Evolutionary conservation across 1,284 basidiomycete species (phyloP).

Genomic region (Amylostereum chailletii): DNA sequence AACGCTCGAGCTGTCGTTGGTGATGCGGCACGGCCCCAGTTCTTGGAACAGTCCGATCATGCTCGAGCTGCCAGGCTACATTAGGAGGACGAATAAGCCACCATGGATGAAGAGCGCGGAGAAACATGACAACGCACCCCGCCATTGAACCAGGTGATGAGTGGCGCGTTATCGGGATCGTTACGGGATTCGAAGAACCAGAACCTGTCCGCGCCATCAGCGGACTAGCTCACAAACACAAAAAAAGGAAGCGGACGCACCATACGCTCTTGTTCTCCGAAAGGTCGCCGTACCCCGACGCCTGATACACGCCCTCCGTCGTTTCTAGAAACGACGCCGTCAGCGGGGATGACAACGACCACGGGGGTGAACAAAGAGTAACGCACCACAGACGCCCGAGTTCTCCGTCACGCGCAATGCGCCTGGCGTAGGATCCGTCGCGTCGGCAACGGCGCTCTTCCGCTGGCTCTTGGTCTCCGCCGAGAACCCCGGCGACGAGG

Average conservation of each 20-base stretch:
- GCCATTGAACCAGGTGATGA: conserved; percentile 60
- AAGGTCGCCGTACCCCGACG: conserved; percentile 54
- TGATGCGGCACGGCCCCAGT: conserved; percentile 54
- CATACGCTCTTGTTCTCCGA: conserved; percentile 45
- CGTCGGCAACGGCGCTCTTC: not conserved
- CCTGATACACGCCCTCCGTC: conserved; percentile 46
- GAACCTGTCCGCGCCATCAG: conserved; percentile 32
- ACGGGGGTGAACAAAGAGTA: not conserved
- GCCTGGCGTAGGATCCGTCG: conserved; percentile 29
- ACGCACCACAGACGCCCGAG: conserved; percentile 41
- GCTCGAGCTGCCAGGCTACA: conserved; percentile 52
- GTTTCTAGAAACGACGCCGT: conserved; percentile 29
- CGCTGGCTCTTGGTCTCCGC: not conserved
- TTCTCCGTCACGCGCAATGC: conserved; percentile 43
- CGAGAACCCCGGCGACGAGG: not conserved
- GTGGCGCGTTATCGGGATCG: conserved; percentile 45
- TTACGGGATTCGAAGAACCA: conserved; percentile 63
- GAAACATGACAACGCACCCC: conserved; percentile 32
- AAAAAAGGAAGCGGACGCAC: conserved; percentile 20
- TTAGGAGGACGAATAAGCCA: not conserved
- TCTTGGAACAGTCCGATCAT: conserved; percentile 66
- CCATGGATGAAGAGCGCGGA: too few species aligned
- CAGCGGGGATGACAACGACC: conserved; percentile 4
- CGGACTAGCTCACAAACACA: conserved; percentile 5
- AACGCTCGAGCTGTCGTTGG: conserved; percentile 43